Percentiles rank a stretch among this genome's conserved stretches.
phyloP scores from a whole-genome alignment of 75 land plant genomes.

The Ceratopteris richardii region DNA sequence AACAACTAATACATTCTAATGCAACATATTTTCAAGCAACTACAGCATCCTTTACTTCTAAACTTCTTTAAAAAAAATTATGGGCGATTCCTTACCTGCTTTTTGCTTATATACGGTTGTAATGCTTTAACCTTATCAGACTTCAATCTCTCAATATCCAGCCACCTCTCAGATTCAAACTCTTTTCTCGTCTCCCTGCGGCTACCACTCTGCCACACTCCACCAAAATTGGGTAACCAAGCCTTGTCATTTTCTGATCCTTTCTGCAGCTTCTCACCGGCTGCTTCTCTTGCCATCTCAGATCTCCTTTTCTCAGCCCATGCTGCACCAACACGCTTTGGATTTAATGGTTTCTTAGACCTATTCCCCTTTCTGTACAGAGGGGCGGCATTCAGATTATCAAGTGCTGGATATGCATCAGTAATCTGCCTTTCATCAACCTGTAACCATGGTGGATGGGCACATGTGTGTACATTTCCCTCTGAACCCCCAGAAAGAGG shows the following conservation, averaged over 20 bases:
- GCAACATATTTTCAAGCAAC: too few species aligned
- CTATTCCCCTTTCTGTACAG: constrained; percentile 32
- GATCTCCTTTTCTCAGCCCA: constrained; percentile 91
- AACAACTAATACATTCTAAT: too few species aligned
- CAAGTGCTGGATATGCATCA: constrained; percentile 4
- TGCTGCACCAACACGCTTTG: constrained; percentile 96
- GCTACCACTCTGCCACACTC: constrained; percentile 93
- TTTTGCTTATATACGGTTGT: constrained; percentile 82
- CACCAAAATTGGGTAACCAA: constrained; percentile 96
- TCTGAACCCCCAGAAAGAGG: constrained; percentile 15
- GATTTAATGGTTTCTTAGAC: constrained; percentile 47
- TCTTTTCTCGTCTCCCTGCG: constrained; percentile 82
- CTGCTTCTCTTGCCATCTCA: constrained; percentile 65
- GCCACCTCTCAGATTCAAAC: constrained; percentile 59
- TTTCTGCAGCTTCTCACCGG: constrained; percentile 32
- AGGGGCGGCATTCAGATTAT: constrained; percentile 9
- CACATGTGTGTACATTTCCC: constrained; percentile 81
- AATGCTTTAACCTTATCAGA: constrained; percentile 27
- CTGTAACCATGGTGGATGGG: constrained; percentile 86
- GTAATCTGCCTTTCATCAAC: constrained; percentile 13
- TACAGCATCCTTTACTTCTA: too few species aligned
- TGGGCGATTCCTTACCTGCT: too few species aligned
- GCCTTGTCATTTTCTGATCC: constrained; percentile 13
- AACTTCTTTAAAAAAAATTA: too few species aligned
- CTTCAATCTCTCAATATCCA: neutral